These are phyloP conservation scores for Babesia microti DNA, from an alignment of 169 alveolate species.

Conservation along the genomic window DNA sequence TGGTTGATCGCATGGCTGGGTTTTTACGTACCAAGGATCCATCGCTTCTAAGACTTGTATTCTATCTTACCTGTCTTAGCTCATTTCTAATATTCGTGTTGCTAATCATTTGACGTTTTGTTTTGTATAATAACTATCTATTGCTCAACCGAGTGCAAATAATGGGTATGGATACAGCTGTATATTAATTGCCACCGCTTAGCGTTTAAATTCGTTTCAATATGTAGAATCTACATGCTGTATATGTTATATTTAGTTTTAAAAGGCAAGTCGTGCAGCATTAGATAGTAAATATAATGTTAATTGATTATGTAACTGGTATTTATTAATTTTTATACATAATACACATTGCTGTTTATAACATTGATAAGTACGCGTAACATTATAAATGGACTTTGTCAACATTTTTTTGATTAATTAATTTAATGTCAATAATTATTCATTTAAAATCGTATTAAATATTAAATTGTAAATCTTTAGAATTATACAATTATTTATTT, in stretches of 20 bases:
- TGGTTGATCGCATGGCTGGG: constrained; percentile 26
- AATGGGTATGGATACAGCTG: neutral
- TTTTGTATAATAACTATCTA: no score
- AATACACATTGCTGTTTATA: neutral
- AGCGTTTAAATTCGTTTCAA: neutral
- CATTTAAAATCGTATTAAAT: no score
- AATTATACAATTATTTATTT: no score
- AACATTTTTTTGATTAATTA: no score
- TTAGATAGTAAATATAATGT: neutral
- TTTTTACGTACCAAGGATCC: constrained; percentile 41
- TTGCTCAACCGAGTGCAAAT: no score
- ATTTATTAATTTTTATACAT: neutral
- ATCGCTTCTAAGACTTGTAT: constrained; percentile 24
- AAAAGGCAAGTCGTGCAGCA: neutral
- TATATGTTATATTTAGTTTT: neutral
- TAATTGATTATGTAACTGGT: no score
- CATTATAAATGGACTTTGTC: no score
- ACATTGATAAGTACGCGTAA: no score
- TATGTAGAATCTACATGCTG: neutral
- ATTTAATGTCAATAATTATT: no score
- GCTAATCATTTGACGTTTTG: constrained; percentile 24
- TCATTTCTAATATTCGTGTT: constrained; percentile 16
- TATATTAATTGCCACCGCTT: neutral
- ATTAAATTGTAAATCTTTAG: no score
- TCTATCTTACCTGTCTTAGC: constrained; percentile 18